Base-by-base conservation (phyloP, 345 rosid species). In the Euphorbia peplus region DNA sequence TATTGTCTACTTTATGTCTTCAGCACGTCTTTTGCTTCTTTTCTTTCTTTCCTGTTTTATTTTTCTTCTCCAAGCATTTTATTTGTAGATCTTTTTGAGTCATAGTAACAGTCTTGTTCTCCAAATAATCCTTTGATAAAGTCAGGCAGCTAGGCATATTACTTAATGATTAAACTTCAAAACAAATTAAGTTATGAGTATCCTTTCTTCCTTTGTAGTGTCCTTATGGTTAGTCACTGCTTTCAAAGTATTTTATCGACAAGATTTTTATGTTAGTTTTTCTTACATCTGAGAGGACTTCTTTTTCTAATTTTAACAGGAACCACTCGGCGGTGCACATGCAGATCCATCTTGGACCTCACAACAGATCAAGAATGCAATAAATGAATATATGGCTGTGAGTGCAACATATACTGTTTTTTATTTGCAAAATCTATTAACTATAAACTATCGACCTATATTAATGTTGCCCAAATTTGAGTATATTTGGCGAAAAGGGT, bases 301-400 rank as follows among this genome's bases (percentile, higher is more conserved):
- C 47, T 52, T 28, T 52, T 41, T 47, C 39, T 55, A 63, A 30
- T 46, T 73, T 74, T 60, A 25, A 73, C 81, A 92, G 98, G 98
- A 92, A 76, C 98, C 98, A 13, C 88, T 90, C 68, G 98, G 95
- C 57, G 98, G 98, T 29, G 98, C 98, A 30, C 95, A 92, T 80
- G 87, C 91, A 44, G 92, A 90, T 83, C 91, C 98, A 16, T 71
- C 83, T 41, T 88, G 95, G 98, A 88, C 98, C 54, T 90, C 98
- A 39, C 89, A 84, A 71, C 91, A 83, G 81, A 92, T 92, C 75
- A 92, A 90, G 85, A 78, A 73, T 55, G 91, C 91, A 55, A 85
- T 92, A 76, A 87, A 83, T 63, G 90, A 88, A 77, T 8, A 84
- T 75, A 91, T 89, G 97, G 79, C 80, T 63, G 98, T 93, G 78